A percentile compares a stretch with the other conserved stretches of the same genome.
Conservation (phyloP, 2,329 filamentous ascomycete species). For the Venturia pyrina region DNA sequence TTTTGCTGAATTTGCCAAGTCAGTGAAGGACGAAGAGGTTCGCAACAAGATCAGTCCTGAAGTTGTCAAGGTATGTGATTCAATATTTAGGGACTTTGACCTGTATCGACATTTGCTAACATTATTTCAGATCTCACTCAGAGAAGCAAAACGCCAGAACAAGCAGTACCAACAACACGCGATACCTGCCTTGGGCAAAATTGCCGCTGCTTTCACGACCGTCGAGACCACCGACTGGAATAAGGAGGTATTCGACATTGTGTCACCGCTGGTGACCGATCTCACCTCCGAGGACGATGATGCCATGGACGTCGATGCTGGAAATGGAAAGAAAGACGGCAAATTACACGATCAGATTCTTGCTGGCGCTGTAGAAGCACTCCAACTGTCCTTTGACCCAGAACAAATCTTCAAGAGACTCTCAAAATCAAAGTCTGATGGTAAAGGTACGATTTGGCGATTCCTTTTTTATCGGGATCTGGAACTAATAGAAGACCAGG, state of each 20-base stretch:
- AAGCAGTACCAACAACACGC: conserved; percentile 70
- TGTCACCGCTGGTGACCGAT: conserved; percentile 41
- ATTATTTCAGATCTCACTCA: conserved; percentile 51
- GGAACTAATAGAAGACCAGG: neutral
- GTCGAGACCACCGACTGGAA: conserved; percentile 49
- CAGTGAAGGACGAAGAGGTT: conserved; percentile 34
- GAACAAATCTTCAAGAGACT: conserved; percentile 2
- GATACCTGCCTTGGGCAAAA: conserved; percentile 60
- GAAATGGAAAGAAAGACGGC: conserved; percentile 19
- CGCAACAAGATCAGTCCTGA: conserved; percentile 29
- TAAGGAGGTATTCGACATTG: conserved; percentile 53
- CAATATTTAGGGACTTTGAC: neutral
- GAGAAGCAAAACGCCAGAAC: conserved; percentile 90
- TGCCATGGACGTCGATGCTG: conserved; percentile 25
- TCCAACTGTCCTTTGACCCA: conserved; percentile 18
- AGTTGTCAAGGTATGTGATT: conserved; percentile 30
- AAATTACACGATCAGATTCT: conserved; percentile 14
- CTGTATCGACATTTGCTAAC: neutral
- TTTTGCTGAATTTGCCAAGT: conserved; percentile 67
- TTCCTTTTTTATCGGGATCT: neutral
- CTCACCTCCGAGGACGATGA: conserved; percentile 16
- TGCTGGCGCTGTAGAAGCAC: conserved; percentile 17
- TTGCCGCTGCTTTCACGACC: conserved; percentile 58
- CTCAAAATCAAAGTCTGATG: neutral
- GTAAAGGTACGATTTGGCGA: neutral